Conservation (phyloP, 2,329 filamentous ascomycete genomes). For the Dactylellina leptospora region DNA sequence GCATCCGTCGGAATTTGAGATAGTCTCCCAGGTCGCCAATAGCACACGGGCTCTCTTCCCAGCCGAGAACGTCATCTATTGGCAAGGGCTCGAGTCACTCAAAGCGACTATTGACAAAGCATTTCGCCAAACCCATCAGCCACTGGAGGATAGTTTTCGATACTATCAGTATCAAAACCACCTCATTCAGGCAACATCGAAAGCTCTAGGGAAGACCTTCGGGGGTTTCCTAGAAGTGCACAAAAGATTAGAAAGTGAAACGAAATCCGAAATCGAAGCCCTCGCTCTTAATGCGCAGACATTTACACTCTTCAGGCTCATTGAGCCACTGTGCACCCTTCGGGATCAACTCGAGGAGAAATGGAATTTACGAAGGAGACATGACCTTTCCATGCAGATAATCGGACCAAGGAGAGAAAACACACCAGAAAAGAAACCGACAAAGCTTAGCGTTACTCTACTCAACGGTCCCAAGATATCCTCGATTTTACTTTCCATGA, state of each 20-base stretch:
- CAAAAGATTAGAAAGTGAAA: not conserved
- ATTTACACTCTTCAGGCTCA: not conserved
- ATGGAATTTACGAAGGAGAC: not conserved
- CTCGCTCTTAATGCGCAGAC: not conserved
- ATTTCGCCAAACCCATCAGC: not conserved
- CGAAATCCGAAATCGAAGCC: not conserved
- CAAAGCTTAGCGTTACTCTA: no score
- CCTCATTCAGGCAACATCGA: not conserved
- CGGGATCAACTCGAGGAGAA: not conserved
- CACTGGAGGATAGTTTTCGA: not conserved
- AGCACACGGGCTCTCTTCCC: slow-evolving; percentile 12
- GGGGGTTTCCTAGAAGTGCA: not conserved
- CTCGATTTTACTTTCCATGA: no score
- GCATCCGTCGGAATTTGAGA: not conserved
- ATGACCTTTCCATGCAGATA: not conserved
- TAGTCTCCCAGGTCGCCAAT: not conserved
- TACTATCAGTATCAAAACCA: not conserved
- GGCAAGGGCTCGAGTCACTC: not conserved
- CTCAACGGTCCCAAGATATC: no score
- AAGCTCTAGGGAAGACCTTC: not conserved
- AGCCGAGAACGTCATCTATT: not conserved
- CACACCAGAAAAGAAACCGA: no score
- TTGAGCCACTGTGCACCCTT: not conserved
- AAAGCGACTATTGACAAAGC: not conserved
- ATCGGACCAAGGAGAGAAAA: no score